Conservation (phyloP, 2,329 filamentous ascomycete genomes). For the Alternaria conjuncta region DNA sequence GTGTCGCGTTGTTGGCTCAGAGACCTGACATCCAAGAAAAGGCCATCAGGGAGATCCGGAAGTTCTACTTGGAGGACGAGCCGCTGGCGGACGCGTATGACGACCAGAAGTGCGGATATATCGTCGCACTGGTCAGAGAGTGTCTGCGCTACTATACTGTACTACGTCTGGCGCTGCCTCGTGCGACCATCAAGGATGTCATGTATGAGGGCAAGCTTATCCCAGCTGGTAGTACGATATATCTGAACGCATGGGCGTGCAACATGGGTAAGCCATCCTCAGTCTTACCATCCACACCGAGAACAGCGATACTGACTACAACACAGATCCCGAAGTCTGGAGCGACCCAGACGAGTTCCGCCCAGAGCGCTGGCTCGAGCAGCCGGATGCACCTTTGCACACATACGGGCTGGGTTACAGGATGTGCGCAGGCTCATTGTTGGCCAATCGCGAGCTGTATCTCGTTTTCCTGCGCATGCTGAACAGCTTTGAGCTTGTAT, state of each 20-base stretch:
- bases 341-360: slow-evolving; percentile 64
- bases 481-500: slow-evolving; percentile 66
- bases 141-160: slow-evolving; percentile 69
- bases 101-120: slow-evolving; percentile 68
- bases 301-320: slow-evolving; percentile 1
- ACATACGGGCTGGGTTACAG: slow-evolving; percentile 71
- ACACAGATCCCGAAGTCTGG: slow-evolving; percentile 62
- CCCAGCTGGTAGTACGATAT: slow-evolving; percentile 68
- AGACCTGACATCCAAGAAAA: slow-evolving; percentile 68
- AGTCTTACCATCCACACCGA: neutral
- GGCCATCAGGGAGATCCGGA: slow-evolving; percentile 63
- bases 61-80: slow-evolving; percentile 59
- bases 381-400: slow-evolving; percentile 68
- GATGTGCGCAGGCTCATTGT: slow-evolving; percentile 69
- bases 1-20: slow-evolving; percentile 65
- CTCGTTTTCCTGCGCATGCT: slow-evolving; percentile 68
- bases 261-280: slow-evolving; percentile 68
- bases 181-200: slow-evolving; percentile 66
- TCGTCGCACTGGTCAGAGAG: slow-evolving; percentile 69
- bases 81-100: slow-evolving; percentile 67
- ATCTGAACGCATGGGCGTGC: slow-evolving; percentile 72
- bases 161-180: slow-evolving; percentile 66
- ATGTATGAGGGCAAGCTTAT: slow-evolving; percentile 64
- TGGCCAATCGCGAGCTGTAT: slow-evolving; percentile 71
- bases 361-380: slow-evolving; percentile 68